Percentiles rank a stretch among this genome's conserved stretches.
Evolutionary conservation across 2,329 filamentous ascomycete genomes (phyloP).

Genomic region (Cladosporium sp.): DNA sequence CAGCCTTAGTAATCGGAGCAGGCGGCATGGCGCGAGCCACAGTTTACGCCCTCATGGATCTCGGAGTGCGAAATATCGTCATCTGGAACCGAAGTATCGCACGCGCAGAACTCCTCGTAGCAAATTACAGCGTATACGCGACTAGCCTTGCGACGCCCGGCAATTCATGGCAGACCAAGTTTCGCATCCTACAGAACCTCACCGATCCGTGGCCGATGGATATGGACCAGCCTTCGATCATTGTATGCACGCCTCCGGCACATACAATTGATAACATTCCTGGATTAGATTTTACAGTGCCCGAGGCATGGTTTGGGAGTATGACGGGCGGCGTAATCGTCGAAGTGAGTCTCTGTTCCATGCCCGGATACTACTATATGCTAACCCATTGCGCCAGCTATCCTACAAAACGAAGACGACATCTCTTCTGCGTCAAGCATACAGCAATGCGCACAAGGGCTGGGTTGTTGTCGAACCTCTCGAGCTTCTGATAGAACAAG

Average conservation of each 20-base stretch:
- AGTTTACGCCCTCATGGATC: constrained; percentile 11
- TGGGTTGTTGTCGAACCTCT: constrained; percentile 4
- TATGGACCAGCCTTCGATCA: background rate
- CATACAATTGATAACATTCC: background rate
- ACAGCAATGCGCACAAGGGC: background rate
- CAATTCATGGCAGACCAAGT: background rate
- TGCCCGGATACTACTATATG: background rate
- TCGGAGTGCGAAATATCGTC: background rate
- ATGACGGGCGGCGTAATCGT: constrained; percentile 1
- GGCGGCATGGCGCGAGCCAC: constrained; percentile 45
- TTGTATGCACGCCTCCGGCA: background rate
- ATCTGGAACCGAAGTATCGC: constrained; percentile 1
- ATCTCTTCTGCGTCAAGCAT: background rate
- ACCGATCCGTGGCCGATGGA: background rate
- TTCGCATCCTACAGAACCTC: background rate
- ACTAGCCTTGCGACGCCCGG: background rate
- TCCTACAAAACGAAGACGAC: background rate
- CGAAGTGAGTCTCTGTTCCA: background rate
- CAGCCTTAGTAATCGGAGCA: constrained; percentile 41
- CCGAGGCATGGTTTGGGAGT: constrained; percentile 1
- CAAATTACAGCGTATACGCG: background rate
- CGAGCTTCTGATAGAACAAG: constrained; percentile 7
- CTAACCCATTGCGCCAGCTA: background rate
- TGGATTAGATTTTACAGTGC: background rate
- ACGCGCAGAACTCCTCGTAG: background rate